Base-by-base conservation (phyloP, 441 rosid genomes). In the Arabidopsis hybrid region DNA sequence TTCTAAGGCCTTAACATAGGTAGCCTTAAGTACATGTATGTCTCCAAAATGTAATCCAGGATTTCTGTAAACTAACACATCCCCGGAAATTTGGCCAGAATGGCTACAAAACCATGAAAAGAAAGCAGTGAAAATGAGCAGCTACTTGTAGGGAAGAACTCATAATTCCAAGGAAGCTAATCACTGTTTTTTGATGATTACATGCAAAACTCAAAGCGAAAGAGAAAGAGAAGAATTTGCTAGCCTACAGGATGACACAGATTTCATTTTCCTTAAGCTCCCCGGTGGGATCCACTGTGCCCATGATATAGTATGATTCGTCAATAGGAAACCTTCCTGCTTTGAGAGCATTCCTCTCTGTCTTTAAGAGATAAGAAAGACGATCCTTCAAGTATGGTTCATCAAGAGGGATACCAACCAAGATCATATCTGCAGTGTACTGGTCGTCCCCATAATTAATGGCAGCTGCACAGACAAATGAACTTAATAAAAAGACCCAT, bases 41-140 rank as follows among this genome's bases (percentile, higher is more conserved):
- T 90, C 99, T 35, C 99, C 97, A 14, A 92, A 84, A 78, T 92
- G 97, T 59, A 86, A 2, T 43, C 99, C 97, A 40, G 97, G 97
- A 73, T 92, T 74, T 6, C 89, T 83, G 73, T 88, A 94, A 53
- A 94, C 97, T 60, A 94, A 56, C 12, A 92, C 97, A 26, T 85
- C 68, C 43, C 96, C 97, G 1, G 95, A 90, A 60, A 92, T 64
- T 39, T 87, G 97, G 5, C 97, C 97, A 68, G 77, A n/a, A 4
- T 85, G 88, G 4, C 97, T 95, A 64, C 59, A 77, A 51, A 69
- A 72, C 32, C 26, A 40, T 5, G 1, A 39, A 72, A 56, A 26
- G 26, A 60, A 57, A 17, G 63, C 1, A 66, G 63, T 35, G 62
- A 72, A 69, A 52, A 59, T 64, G 36, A 53, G 46, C 42, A 56